Percentiles rank a stretch among this genome's conserved stretches.
Conservation (phyloP, 805 yeast genomes). For the Ogataea parapolymorpha region DNA sequence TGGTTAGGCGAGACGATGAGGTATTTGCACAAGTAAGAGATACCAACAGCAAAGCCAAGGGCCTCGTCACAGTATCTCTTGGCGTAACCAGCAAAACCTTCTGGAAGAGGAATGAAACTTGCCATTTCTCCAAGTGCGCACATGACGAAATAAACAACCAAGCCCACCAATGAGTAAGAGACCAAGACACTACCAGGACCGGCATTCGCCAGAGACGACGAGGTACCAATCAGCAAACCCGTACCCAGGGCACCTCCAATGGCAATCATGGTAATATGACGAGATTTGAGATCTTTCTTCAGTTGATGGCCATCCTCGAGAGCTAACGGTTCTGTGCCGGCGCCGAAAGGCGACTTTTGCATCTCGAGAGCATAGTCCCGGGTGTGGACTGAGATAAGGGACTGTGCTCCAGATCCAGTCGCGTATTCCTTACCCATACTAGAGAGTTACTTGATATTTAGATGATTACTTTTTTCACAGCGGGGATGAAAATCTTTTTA, state of each 20-base stretch:
- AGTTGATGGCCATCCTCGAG: slow-evolving; percentile 41
- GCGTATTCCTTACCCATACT: slow-evolving; percentile 9
- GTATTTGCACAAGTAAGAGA: slow-evolving; percentile 49
- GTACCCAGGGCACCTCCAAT: slow-evolving; percentile 85
- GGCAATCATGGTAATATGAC: slow-evolving; percentile 61
- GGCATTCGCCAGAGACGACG: slow-evolving; percentile 61
- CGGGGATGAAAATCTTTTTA: neutral
- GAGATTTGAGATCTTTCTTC: slow-evolving; percentile 43
- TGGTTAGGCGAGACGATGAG: slow-evolving; percentile 55
- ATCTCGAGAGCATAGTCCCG: slow-evolving; percentile 47
- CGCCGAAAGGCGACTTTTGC: slow-evolving; percentile 35
- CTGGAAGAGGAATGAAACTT: slow-evolving; percentile 50
- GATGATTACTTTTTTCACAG: neutral
- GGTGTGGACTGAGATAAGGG: slow-evolving; percentile 32
- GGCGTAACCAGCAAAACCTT: slow-evolving; percentile 54
- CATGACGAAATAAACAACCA: slow-evolving; percentile 64
- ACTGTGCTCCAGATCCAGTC: slow-evolving; percentile 12
- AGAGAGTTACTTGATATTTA: neutral
- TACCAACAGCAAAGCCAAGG: slow-evolving; percentile 57
- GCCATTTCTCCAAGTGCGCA: slow-evolving; percentile 56
- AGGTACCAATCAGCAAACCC: slow-evolving; percentile 75
- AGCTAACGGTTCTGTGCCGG: slow-evolving; percentile 35
- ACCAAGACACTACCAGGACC: slow-evolving; percentile 67
- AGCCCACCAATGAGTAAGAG: slow-evolving; percentile 68
- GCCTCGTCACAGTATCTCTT: slow-evolving; percentile 51